phyloP scores from a whole-genome alignment of 495 filamentous ascomycete genomes.

The Geoglossum glabrum region DNA sequence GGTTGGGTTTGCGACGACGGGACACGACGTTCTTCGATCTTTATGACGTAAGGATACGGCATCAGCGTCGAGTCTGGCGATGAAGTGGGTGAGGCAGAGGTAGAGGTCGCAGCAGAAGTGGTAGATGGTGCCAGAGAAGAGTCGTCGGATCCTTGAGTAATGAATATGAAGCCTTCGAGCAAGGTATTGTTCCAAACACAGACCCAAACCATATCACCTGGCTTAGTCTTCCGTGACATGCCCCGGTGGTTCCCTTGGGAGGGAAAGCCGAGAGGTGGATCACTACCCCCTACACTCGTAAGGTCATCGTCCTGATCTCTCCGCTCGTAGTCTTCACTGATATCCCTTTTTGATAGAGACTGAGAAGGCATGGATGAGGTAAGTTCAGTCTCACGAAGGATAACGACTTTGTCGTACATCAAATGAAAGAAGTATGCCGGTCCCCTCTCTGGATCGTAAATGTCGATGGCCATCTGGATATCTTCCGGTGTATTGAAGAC shows the following conservation, averaged over 20 bases:
- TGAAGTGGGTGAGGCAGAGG: slow-evolving; percentile 5
- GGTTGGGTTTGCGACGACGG: slow-evolving; percentile 16
- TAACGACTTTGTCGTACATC: slow-evolving; percentile 62
- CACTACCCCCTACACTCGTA: neutral
- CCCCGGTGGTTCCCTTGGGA: neutral
- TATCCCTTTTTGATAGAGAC: slow-evolving; percentile 1
- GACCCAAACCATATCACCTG: slow-evolving; percentile 60
- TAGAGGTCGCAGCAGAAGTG: slow-evolving; percentile 1
- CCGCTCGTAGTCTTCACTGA: slow-evolving; percentile 9
- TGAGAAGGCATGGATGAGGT: slow-evolving; percentile 1
- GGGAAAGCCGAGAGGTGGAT: neutral
- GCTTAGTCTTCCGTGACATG: slow-evolving; percentile 21
- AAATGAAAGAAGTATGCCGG: slow-evolving; percentile 57
- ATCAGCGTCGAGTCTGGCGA: neutral
- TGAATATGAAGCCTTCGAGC: slow-evolving; percentile 67
- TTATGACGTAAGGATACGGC: slow-evolving; percentile 50
- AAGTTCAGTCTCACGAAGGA: slow-evolving; percentile 39
- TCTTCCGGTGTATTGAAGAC: slow-evolving; percentile 25
- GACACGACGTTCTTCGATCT: slow-evolving; percentile 60
- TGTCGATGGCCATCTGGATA: slow-evolving; percentile 45
- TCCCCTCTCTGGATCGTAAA: slow-evolving; percentile 36
- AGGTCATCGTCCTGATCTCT: neutral
- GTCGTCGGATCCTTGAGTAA: slow-evolving; percentile 32
- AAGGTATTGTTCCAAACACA: slow-evolving; percentile 74
- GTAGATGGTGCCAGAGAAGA: slow-evolving; percentile 15